Conservation (phyloP, 2,329 filamentous ascomycete genomes). For the Fusarium gaditjirri region DNA sequence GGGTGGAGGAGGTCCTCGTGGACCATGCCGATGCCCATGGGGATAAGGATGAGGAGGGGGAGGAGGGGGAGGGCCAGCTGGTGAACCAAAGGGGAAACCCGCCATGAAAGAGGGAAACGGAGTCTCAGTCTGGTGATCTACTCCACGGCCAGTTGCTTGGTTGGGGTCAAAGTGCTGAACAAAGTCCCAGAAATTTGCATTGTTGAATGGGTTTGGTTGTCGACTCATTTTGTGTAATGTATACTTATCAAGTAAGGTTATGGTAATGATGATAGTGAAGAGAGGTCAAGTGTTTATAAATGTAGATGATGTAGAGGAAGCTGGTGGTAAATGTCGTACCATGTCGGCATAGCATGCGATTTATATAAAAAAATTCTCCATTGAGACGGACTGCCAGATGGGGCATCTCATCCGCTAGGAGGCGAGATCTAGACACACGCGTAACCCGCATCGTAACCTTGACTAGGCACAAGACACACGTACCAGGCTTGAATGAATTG, state of each 20-base stretch:
- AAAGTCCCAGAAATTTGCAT: slow-evolving; percentile 50
- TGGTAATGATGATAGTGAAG: neutral
- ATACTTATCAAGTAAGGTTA: too few species aligned
- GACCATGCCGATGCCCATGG: slow-evolving; percentile 8
- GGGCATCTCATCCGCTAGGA: slow-evolving; percentile 30
- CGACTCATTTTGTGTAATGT: slow-evolving; percentile 38
- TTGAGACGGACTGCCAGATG: slow-evolving; percentile 21
- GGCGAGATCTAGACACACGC: slow-evolving; percentile 34
- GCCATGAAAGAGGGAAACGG: slow-evolving; percentile 41
- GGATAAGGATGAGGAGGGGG: slow-evolving; percentile 22
- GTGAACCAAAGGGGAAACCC: slow-evolving; percentile 50
- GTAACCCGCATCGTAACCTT: slow-evolving; percentile 34
- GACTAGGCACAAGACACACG: slow-evolving; percentile 35
- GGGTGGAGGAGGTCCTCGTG: slow-evolving; percentile 34
- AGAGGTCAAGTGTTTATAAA: slow-evolving; percentile 10
- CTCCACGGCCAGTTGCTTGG: slow-evolving; percentile 48
- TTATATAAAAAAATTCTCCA: slow-evolving; percentile 35
- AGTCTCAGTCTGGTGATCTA: slow-evolving; percentile 50
- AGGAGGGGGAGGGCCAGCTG: slow-evolving; percentile 11
- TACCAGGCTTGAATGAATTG: slow-evolving; percentile 26
- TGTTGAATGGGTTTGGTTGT: slow-evolving; percentile 37
- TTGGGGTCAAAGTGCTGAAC: slow-evolving; percentile 49
- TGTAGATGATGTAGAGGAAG: slow-evolving; percentile 17
- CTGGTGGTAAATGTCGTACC: slow-evolving; percentile 11
- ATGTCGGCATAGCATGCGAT: slow-evolving; percentile 18